These are phyloP conservation scores for Ceratocystis cacaofunesta DNA, from an alignment of 2,329 filamentous ascomycete genomes.

Conservation along the genomic window DNA sequence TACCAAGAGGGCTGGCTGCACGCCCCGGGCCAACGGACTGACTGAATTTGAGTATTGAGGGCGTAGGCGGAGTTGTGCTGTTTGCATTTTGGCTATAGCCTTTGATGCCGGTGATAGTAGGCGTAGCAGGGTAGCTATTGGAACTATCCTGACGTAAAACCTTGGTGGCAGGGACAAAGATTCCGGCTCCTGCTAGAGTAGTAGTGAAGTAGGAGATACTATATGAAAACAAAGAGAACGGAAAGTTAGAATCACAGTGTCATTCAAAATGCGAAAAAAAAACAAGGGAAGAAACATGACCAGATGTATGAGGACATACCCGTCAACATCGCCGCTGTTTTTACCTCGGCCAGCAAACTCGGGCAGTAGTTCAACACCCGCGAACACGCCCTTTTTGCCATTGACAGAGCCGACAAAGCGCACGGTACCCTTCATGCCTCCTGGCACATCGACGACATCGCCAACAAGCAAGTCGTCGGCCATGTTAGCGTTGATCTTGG, in stretches of 20 bases:
- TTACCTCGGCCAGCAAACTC: conserved; percentile 77
- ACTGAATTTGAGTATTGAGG: conserved; percentile 64
- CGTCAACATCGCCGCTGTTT: conserved; percentile 92
- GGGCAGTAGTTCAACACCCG: conserved; percentile 72
- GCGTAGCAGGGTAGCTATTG: conserved; percentile 47
- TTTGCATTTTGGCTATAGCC: conserved; percentile 41
- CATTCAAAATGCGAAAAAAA: not conserved
- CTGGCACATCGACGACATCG: conserved; percentile 79
- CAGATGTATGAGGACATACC: conserved; percentile 38
- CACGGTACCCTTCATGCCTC: conserved; percentile 78
- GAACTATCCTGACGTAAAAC: conserved; percentile 52
- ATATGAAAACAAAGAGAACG: conserved; percentile 9
- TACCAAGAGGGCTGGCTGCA: conserved; percentile 54
- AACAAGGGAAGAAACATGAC: conserved; percentile 5
- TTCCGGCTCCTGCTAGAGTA: conserved; percentile 63
- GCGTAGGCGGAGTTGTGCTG: conserved; percentile 48
- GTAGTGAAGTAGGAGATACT: conserved; percentile 71
- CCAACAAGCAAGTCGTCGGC: conserved; percentile 50
- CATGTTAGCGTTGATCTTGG: conserved; percentile 20
- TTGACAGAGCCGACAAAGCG: conserved; percentile 77
- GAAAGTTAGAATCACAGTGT: too few relatives aligned
- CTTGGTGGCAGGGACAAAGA: conserved; percentile 80
- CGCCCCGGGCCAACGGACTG: conserved; percentile 69
- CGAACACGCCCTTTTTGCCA: conserved; percentile 83
- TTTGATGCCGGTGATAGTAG: conserved; percentile 42